Base-by-base conservation (phyloP, 2,329 filamentous ascomycete species). In the Chaetoscypha palmicola region DNA sequence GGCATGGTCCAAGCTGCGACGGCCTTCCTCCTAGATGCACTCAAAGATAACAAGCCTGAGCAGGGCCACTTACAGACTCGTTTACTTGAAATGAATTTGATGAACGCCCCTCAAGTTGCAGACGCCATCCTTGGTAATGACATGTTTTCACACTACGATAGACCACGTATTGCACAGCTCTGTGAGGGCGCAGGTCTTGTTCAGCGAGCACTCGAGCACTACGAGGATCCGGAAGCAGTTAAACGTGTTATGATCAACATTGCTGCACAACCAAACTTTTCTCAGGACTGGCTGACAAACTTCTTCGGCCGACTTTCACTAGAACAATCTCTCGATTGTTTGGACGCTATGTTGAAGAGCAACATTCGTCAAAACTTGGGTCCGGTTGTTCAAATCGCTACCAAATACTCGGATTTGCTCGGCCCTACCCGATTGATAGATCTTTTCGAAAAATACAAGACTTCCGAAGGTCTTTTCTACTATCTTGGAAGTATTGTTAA, bases 401-500 rank as follows among this genome's bases (percentile, higher is more conserved):
- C 94, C 56, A 98, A 98, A 67, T 98, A 95, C 69, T 96, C 91
- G 0, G 94, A 98, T 61, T 79, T 97, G 7, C 78, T 98, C 21
- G 91, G 90, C 7, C 73, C 92, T n/a, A 83, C 80, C 46, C 81
- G 81, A 42, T 76, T 98, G 54, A 94, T 98, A 52, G 88, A 94
- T 55, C 77, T 98, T 5, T 84, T 98, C 40, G 92, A 98, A 71
- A 96, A 94, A 72, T 94, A 97, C 71, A 90, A 92, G 66, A 97
- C 92, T 26, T 83, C 88, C 3, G 92, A 98, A 66, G 92, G 92
- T 64, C 80, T 98, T 3, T 98, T 92, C 77, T 96, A 95, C 72
- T 98, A 96, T 69, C 80, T 98, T 12, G 92, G 92, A 49, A 95
- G 90, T 64, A 94, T 98, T 56, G 91, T 98, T 67, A 98, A 98